phyloP scores from a whole-genome alignment of 2,329 filamentous ascomycete species.

The Curvularia spicifera region DNA sequence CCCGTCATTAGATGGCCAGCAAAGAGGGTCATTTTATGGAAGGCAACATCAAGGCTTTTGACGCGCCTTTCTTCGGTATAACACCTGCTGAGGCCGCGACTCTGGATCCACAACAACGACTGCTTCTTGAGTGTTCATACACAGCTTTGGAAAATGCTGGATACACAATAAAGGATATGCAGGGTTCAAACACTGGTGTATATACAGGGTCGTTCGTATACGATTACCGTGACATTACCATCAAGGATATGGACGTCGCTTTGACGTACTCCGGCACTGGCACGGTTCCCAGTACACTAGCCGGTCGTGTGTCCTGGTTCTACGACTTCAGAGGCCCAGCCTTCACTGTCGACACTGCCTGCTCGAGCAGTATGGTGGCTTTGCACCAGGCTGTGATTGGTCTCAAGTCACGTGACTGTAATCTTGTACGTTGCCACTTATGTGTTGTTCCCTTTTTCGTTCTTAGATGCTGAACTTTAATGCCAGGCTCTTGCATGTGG shows the following conservation, averaged over 20 bases:
- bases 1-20: neutral
- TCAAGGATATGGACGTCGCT: slow-evolving; percentile 9
- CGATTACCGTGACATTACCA: slow-evolving; percentile 15
- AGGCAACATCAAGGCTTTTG: slow-evolving; percentile 23
- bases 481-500: slow-evolving; percentile 3
- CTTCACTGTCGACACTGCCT: slow-evolving; percentile 37
- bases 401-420: slow-evolving; percentile 7
- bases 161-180: slow-evolving; percentile 14
- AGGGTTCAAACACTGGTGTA: slow-evolving; percentile 22
- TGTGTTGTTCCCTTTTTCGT: neutral
- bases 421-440: slow-evolving; percentile 14
- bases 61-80: slow-evolving; percentile 30
- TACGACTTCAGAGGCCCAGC: slow-evolving; percentile 32
- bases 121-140: slow-evolving; percentile 33
- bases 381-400: slow-evolving; percentile 27
- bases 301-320: slow-evolving; percentile 28
- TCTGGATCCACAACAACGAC: slow-evolving; percentile 36
- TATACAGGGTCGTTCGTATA: slow-evolving; percentile 17
- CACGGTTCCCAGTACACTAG: slow-evolving; percentile 10
- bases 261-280: slow-evolving; percentile 11
- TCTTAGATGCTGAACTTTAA: neutral
- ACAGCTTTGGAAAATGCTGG: slow-evolving; percentile 38
- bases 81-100: slow-evolving; percentile 20
- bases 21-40: slow-evolving; percentile 23
- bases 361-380: slow-evolving; percentile 28